Conservation (phyloP, 2,329 filamentous ascomycete species). For the Trichoderma lentiforme region DNA sequence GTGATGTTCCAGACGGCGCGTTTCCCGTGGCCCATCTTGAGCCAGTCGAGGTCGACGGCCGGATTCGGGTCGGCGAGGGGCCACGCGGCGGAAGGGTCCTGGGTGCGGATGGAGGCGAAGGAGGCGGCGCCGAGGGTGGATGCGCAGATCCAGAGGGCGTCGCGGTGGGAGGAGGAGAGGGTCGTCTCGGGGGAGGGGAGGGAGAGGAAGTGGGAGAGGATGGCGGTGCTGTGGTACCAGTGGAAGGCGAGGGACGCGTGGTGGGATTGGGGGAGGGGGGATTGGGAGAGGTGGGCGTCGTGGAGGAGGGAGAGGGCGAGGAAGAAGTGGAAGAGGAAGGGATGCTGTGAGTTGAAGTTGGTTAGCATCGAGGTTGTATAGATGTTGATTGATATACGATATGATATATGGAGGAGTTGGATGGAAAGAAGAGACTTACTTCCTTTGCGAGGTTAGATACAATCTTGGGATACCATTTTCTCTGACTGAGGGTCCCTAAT, state of each 20-base stretch:
- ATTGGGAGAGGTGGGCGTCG: slow-evolving; percentile 41
- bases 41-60: slow-evolving; percentile 52
- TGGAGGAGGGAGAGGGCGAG: slow-evolving; percentile 52
- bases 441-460: slow-evolving; percentile 37
- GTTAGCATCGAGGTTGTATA: slow-evolving; percentile 4
- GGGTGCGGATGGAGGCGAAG: slow-evolving; percentile 43
- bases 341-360: slow-evolving; percentile 34
- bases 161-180: slow-evolving; percentile 37
- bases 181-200: slow-evolving; percentile 25
- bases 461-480: slow-evolving; percentile 34
- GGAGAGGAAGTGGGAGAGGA: slow-evolving; percentile 46
- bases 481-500: slow-evolving; percentile 33
- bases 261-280: slow-evolving; percentile 24
- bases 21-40: slow-evolving; percentile 56
- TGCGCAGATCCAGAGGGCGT: slow-evolving; percentile 47
- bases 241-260: slow-evolving; percentile 41
- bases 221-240: slow-evolving; percentile 44
- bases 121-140: slow-evolving; percentile 45
- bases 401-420: not conserved
- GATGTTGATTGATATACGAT: not conserved
- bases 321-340: slow-evolving; percentile 54
- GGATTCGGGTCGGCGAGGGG: slow-evolving; percentile 45
- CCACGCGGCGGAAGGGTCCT: slow-evolving; percentile 49
- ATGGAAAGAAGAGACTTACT: slow-evolving; percentile 30
- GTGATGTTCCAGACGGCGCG: slow-evolving; percentile 49